A percentile compares a stretch with the other conserved stretches of the same genome.
These are phyloP conservation scores for Fusarium staphyleae DNA, from an alignment of 2,329 filamentous ascomycete species.

Conservation along the genomic window DNA sequence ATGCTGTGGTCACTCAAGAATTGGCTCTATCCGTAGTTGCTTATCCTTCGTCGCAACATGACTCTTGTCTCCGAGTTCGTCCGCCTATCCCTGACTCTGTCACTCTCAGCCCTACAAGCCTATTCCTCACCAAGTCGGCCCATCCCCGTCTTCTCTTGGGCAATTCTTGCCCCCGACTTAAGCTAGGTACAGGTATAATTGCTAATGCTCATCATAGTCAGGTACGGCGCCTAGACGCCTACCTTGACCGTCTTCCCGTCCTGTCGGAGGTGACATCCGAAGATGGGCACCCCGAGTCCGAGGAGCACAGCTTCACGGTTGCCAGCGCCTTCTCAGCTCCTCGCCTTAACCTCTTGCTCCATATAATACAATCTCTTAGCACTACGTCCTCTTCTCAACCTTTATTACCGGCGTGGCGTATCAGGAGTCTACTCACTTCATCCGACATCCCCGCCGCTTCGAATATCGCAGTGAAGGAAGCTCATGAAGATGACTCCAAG, in stretches of 20 bases:
- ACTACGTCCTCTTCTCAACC: constrained; percentile 70
- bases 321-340: constrained; percentile 58
- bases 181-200: constrained; percentile 6
- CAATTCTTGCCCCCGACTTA: not conserved
- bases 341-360: constrained; percentile 68
- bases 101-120: not conserved
- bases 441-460: constrained; percentile 61
- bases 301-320: constrained; percentile 46
- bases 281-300: constrained; percentile 49
- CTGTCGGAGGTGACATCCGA: constrained; percentile 51
- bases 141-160: not conserved
- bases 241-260: constrained; percentile 66
- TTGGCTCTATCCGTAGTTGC: constrained; percentile 11
- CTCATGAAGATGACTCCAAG: constrained; percentile 43
- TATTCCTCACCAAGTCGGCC: not conserved
- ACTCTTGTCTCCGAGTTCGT: constrained; percentile 44
- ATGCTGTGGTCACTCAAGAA: constrained; percentile 20
- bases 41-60: constrained; percentile 31
- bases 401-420: constrained; percentile 65
- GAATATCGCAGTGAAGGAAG: constrained; percentile 42
- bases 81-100: constrained; percentile 22
- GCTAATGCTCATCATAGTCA: constrained; percentile 53
- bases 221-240: constrained; percentile 68
- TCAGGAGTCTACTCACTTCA: constrained; percentile 68
- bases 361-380: constrained; percentile 74